Evolutionary conservation across 2,329 filamentous ascomycete genomes (phyloP).

Genomic region (Cercospora brassicicola): DNA sequence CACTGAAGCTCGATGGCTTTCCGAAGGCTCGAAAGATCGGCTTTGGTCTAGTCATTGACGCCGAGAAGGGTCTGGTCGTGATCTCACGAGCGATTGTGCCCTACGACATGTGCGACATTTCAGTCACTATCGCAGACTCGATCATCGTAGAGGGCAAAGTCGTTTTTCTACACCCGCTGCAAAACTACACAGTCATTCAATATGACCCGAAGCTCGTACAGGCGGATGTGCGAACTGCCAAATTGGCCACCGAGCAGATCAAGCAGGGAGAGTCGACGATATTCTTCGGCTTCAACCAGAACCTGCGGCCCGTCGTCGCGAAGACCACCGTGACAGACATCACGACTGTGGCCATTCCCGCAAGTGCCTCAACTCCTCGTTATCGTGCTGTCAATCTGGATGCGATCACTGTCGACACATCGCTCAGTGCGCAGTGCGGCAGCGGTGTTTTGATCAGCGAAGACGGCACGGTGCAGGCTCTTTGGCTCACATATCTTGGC

Average conservation of each 20-base stretch:
- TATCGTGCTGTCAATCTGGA: constrained; percentile 96
- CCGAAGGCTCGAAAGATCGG: constrained; percentile 91
- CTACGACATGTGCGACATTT: constrained; percentile 95
- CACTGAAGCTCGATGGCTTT: constrained; percentile 95
- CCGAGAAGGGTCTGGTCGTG: constrained; percentile 89
- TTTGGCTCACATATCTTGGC: constrained; percentile 96
- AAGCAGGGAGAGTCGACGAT: constrained; percentile 92
- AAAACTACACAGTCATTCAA: constrained; percentile 94
- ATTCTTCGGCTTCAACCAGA: constrained; percentile 98
- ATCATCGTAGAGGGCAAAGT: constrained; percentile 93
- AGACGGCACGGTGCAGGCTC: constrained; percentile 87
- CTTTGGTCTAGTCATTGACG: constrained; percentile 95
- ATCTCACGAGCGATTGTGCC: constrained; percentile 93
- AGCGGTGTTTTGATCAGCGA: constrained; percentile 88
- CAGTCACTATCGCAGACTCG: constrained; percentile 92
- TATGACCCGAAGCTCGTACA: constrained; percentile 94
- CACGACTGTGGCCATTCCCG: constrained; percentile 92
- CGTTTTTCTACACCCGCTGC: constrained; percentile 90
- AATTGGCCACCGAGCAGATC: constrained; percentile 75
- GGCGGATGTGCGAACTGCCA: constrained; percentile 86
- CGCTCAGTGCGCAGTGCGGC: constrained; percentile 84
- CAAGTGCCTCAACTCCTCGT: constrained; percentile 84
- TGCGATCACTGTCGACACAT: constrained; percentile 95
- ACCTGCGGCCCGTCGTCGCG: constrained; percentile 86
- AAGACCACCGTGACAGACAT: constrained; percentile 96